Evolutionary conservation across 2,329 filamentous ascomycete genomes (phyloP).

Genomic region (Claviceps sp.): DNA sequence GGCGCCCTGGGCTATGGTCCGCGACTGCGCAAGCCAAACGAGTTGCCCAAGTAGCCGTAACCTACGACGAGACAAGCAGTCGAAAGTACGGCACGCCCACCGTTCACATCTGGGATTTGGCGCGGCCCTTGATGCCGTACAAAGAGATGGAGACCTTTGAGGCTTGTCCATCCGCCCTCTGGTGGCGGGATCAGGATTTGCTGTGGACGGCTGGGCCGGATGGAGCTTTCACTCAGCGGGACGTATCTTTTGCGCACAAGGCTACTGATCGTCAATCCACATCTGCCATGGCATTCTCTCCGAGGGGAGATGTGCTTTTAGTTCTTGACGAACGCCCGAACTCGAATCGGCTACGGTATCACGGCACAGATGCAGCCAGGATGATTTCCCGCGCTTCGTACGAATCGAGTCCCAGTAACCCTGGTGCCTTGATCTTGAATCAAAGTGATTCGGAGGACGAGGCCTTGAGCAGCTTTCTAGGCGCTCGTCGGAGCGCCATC

Average conservation of each 20-base stretch:
- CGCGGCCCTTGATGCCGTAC: slow-evolving; percentile 51
- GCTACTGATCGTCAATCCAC: slow-evolving; percentile 49
- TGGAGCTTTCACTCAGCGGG: slow-evolving; percentile 49
- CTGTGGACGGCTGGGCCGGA: slow-evolving; percentile 54
- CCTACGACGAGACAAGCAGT: slow-evolving; percentile 43
- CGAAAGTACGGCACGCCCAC: slow-evolving; percentile 41
- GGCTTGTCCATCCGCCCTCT: slow-evolving; percentile 39
- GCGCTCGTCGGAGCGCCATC: slow-evolving; percentile 26
- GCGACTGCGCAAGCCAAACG: slow-evolving; percentile 45
- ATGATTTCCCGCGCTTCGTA: slow-evolving; percentile 27
- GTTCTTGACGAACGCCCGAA: slow-evolving; percentile 45
- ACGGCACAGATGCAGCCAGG: slow-evolving; percentile 21
- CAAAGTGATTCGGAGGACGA: slow-evolving; percentile 55
- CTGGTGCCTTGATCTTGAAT: slow-evolving; percentile 40
- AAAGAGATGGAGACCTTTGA: slow-evolving; percentile 51
- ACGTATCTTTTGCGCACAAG: slow-evolving; percentile 49
- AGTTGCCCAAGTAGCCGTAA: slow-evolving; percentile 47
- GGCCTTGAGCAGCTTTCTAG: slow-evolving; percentile 45
- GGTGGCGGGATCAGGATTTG: slow-evolving; percentile 53
- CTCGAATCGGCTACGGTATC: slow-evolving; percentile 27
- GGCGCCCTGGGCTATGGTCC: slow-evolving; percentile 54
- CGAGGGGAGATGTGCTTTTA: slow-evolving; percentile 45
- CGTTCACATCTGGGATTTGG: slow-evolving; percentile 57
- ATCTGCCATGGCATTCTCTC: slow-evolving; percentile 47
- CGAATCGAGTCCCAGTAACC: slow-evolving; percentile 34